Evolutionary conservation across 306 rosid species (phyloP), one percentile per base, ranked within the genome.

Genomic region (Gynostemma pentaphyllum): DNA sequence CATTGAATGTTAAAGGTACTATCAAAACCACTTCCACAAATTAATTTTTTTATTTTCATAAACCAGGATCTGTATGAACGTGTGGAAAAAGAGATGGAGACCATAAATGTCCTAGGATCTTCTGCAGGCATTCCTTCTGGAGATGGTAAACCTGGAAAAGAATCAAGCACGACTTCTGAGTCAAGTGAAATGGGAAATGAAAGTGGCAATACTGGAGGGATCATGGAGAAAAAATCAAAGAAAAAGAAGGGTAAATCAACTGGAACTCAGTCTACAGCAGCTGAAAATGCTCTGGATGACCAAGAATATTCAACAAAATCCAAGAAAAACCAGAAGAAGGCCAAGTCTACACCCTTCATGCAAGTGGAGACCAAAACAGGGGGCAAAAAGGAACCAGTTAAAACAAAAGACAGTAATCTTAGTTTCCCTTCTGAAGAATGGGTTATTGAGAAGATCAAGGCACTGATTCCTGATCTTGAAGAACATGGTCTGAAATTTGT

Each of bases 401-500:
- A 84, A 81, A 18, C 28, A 59, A 88, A 82, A 70, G 97, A 86
- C 72, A 92, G 81, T 28, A 79, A 77, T 75, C 75, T 65, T 65
- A 74, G 64, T 54, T 63, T 69, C 71, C 99, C 99, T 63, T 84
- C 97, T 23, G 94, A 88, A 82, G 95, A 86, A 66, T 92, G 97
- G 99, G 73, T 92, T 63, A 79, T 81, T 77, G 86, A 84, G 77
- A 92, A 86, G 84, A 81, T 92, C 73, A 46, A 71, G 50, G 62
- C 37, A 54, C 79, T 86, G 68, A 70, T 83, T 68, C 85, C 96
- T 70, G 97, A 92, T 73, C 81, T 92, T 66, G 90, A 76, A 77
- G 99, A 92, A 70, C 95, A 88, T 82, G 92, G 99, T 92, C 61
- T 24, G 79, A 53, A 62, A 67, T 24, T 41, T 81, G 49, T 78